These are phyloP conservation scores for Colletotrichum destructivum DNA, from an alignment of 2,329 filamentous ascomycete genomes.

Conservation along the genomic window DNA sequence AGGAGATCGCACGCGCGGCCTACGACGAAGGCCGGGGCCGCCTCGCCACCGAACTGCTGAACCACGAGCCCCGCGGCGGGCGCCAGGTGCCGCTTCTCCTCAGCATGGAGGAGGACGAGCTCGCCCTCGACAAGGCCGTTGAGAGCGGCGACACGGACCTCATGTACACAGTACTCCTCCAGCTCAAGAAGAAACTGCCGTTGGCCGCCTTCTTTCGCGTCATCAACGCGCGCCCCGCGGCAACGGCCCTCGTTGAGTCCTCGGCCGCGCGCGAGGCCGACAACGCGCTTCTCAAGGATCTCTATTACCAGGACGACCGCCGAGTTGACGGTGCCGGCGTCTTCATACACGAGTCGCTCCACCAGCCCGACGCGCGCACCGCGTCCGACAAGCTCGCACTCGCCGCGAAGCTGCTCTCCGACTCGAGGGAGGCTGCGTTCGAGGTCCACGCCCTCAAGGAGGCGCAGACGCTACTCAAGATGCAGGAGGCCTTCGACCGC, in stretches of 20 bases:
- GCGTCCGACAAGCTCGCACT: constrained; percentile 90
- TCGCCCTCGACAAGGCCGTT: constrained; percentile 96
- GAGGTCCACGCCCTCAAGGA: constrained; percentile 86
- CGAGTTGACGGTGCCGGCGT: constrained; percentile 90
- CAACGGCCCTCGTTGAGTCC: constrained; percentile 90
- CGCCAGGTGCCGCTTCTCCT: constrained; percentile 94
- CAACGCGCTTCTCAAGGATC: constrained; percentile 89
- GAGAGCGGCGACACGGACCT: constrained; percentile 96
- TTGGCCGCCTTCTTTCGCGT: constrained; percentile 93
- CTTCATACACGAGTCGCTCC: constrained; percentile 86
- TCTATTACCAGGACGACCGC: constrained; percentile 98
- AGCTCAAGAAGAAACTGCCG: constrained; percentile 91
- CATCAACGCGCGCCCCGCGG: constrained; percentile 87
- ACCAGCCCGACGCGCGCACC: constrained; percentile 78
- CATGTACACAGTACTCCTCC: constrained; percentile 88
- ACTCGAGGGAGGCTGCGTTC: constrained; percentile 84
- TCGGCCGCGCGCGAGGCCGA: constrained; percentile 79
- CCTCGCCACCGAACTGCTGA: constrained; percentile 91
- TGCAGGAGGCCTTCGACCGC: constrained; percentile 89
- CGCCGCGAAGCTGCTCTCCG: constrained; percentile 84
- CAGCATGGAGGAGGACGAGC: constrained; percentile 95
- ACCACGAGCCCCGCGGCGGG: constrained; percentile 95
- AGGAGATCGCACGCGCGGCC: constrained; percentile 91
- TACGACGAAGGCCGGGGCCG: constrained; percentile 93
- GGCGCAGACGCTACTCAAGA: constrained; percentile 82